Evolutionary conservation across 1,139 yeast species (phyloP).

Genomic region (Taphrina flavorubra): DNA sequence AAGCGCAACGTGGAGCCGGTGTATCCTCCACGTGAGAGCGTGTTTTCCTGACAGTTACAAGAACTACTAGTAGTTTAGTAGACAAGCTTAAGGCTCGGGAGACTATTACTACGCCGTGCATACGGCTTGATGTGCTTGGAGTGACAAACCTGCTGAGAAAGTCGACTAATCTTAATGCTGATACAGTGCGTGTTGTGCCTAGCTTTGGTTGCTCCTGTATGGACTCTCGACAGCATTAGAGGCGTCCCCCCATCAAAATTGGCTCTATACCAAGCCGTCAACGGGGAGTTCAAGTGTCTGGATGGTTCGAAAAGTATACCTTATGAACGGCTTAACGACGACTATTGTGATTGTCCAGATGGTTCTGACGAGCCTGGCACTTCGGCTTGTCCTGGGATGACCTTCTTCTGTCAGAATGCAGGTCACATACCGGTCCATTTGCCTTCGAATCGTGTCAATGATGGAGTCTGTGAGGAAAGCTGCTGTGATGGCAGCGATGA

Average conservation of each 20-base stretch:
- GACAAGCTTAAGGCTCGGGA: too few relatives aligned
- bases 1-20: neutral
- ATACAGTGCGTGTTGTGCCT: slow-evolving; percentile 3
- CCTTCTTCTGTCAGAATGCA: slow-evolving; percentile 76
- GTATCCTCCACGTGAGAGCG: neutral
- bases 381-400: slow-evolving; percentile 68
- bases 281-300: slow-evolving; percentile 32
- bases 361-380: slow-evolving; percentile 99
- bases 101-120: too few relatives aligned
- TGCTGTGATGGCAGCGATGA: slow-evolving; percentile 99
- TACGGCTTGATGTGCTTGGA: neutral
- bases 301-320: slow-evolving; percentile 40
- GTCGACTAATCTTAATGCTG: neutral
- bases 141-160: too few relatives aligned
- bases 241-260: slow-evolving; percentile 26
- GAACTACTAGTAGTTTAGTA: too few relatives aligned
- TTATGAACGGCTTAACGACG: slow-evolving; percentile 56
- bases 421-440: slow-evolving; percentile 60
- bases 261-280: slow-evolving; percentile 25
- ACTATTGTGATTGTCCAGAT: slow-evolving; percentile 95
- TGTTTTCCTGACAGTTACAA: too few relatives aligned
- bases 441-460: slow-evolving; percentile 62
- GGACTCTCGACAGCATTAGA: slow-evolving; percentile 10
- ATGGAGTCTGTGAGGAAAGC: slow-evolving; percentile 86
- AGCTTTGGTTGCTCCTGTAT: neutral